phyloP scores from a whole-genome alignment of 2,329 filamentous ascomycete genomes.

The Sporothrix mexicana region DNA sequence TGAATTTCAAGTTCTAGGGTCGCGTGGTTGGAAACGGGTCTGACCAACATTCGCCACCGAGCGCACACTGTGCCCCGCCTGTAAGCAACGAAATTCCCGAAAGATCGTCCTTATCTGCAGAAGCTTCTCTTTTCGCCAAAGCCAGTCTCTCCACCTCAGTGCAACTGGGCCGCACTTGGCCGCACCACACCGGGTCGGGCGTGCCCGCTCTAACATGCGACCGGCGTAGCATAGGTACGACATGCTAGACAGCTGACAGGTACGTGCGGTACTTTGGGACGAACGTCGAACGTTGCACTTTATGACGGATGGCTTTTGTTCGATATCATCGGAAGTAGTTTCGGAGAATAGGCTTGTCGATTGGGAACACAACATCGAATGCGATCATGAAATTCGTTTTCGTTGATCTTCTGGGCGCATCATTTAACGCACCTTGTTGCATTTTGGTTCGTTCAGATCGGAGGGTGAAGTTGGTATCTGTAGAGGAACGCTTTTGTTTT shows the following conservation, averaged over 20 bases:
- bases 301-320: not conserved
- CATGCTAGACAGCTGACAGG: not conserved
- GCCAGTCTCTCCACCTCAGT: slow-evolving; percentile 2
- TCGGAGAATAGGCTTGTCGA: not conserved
- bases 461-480: not conserved
- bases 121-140: not conserved
- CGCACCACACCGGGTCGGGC: slow-evolving; percentile 1
- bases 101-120: slow-evolving; percentile 24
- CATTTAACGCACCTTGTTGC: not conserved
- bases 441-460: not conserved
- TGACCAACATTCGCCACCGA: slow-evolving; percentile 8
- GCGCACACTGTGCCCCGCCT: not conserved
- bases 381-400: not conserved
- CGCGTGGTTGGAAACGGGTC: slow-evolving; percentile 11
- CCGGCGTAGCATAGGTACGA: not conserved
- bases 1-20: not conserved
- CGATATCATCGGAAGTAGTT: not conserved
- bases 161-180: slow-evolving; percentile 22
- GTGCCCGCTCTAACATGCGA: slow-evolving; percentile 12
- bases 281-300: not conserved
- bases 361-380: not conserved
- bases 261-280: not conserved
- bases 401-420: not conserved
- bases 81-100: not conserved
- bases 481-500: not conserved